Conservation (phyloP, 345 rosid species). For the Ceriops tagal region DNA sequence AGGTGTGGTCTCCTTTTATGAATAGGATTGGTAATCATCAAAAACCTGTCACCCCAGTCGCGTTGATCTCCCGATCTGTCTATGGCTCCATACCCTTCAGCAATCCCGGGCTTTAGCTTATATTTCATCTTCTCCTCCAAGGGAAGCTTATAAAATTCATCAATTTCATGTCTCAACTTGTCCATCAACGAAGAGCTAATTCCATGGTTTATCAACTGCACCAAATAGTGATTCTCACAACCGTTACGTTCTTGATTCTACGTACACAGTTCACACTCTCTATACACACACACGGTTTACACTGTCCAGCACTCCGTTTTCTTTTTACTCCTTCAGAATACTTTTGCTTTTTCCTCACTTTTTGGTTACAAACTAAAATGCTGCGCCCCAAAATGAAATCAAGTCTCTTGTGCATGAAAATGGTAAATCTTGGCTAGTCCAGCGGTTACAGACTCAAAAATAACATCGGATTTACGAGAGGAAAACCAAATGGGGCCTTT, state of each 20-base stretch:
- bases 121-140: conserved; percentile 34
- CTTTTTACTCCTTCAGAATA: no score
- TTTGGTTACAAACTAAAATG: no score
- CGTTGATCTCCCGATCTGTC: conserved; percentile 8
- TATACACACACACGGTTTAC: neutral
- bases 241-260: no score
- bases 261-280: no score
- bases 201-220: conserved; percentile 42
- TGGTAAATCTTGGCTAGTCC: no score
- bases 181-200: conserved; percentile 16
- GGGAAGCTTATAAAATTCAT: conserved; percentile 30
- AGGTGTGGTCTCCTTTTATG: conserved; percentile 33
- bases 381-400: no score
- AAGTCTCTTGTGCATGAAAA: no score
- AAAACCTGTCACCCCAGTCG: conserved; percentile 30
- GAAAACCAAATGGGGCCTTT: no score
- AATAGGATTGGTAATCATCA: conserved; percentile 20
- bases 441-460: no score
- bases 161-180: conserved; percentile 22
- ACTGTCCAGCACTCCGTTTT: no score
- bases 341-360: no score
- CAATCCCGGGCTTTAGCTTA: conserved; percentile 16
- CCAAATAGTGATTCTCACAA: neutral
- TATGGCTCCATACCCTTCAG: conserved; percentile 26
- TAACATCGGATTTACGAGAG: no score